A percentile compares a stretch with the other conserved stretches of the same genome.
phyloP scores from a whole-genome alignment of 1,139 yeast genomes.

The Protomyces inouyei region DNA sequence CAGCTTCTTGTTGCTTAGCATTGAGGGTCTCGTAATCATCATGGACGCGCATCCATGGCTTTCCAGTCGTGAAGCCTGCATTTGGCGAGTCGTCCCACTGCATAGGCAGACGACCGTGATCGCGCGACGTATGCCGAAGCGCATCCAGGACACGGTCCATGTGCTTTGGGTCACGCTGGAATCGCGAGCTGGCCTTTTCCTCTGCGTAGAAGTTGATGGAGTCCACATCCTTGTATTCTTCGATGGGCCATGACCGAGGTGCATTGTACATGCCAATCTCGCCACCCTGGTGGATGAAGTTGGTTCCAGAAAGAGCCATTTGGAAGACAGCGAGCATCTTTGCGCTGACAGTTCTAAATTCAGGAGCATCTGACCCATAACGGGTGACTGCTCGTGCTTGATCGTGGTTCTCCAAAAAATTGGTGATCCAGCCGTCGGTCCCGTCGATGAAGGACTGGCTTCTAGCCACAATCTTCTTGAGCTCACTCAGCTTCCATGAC shows the following conservation, averaged over 20 bases:
- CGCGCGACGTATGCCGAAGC: slow-evolving; percentile 30
- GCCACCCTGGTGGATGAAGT: slow-evolving; percentile 55
- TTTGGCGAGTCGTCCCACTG: slow-evolving; percentile 49
- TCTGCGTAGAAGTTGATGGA: slow-evolving; percentile 44
- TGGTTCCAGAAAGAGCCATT: slow-evolving; percentile 52
- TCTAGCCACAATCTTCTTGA: slow-evolving; percentile 45
- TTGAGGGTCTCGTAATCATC: slow-evolving; percentile 51
- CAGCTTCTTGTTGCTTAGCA: slow-evolving; percentile 47
- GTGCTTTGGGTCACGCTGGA: slow-evolving; percentile 14
- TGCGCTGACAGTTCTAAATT: slow-evolving; percentile 43
- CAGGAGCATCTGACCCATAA: slow-evolving; percentile 47
- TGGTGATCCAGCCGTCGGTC: slow-evolving; percentile 59
- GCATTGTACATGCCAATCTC: slow-evolving; percentile 54
- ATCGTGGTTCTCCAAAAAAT: slow-evolving; percentile 56
- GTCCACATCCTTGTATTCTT: slow-evolving; percentile 51
- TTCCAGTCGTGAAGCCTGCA: slow-evolving; percentile 50
- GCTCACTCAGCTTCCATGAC: slow-evolving; percentile 41
- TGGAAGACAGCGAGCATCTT: slow-evolving; percentile 49
- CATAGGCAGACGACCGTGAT: slow-evolving; percentile 54
- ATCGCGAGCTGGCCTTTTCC: slow-evolving; percentile 4
- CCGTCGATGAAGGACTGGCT: slow-evolving; percentile 45
- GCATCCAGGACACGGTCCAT: slow-evolving; percentile 17
- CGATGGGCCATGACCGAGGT: slow-evolving; percentile 47
- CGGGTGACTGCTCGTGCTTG: slow-evolving; percentile 53
- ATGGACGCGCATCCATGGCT: slow-evolving; percentile 56